These are phyloP conservation scores for Alternaria ventricosa DNA, from an alignment of 2,329 filamentous ascomycete genomes.

Conservation along the genomic window DNA sequence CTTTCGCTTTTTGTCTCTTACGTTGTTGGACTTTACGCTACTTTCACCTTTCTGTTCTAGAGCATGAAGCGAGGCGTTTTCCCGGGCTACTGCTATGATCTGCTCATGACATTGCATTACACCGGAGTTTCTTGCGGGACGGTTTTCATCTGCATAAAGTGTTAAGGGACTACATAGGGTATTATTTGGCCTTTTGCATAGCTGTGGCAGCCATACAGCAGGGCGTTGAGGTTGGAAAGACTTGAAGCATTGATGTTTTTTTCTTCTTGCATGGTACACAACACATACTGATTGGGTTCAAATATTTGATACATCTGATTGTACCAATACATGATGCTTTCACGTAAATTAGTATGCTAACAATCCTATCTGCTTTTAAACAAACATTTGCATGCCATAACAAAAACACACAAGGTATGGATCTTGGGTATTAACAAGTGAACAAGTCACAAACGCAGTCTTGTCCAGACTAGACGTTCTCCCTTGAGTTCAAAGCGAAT, in stretches of 20 bases:
- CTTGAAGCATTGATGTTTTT: neutral
- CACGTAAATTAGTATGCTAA: neutral
- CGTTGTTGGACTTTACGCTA: neutral
- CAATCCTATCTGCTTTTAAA: neutral
- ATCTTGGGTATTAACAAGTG: neutral
- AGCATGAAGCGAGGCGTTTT: constrained; percentile 17
- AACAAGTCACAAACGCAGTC: neutral
- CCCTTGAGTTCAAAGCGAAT: neutral
- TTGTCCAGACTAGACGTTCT: neutral
- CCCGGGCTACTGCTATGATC: constrained; percentile 17
- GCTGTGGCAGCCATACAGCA: neutral
- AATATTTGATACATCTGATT: neutral
- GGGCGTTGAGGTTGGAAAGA: neutral
- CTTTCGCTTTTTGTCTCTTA: constrained; percentile 7
- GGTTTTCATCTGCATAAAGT: neutral
- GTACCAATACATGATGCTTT: neutral
- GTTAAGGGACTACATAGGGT: constrained; percentile 1
- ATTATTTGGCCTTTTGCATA: neutral
- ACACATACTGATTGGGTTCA: neutral
- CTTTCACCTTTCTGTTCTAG: neutral
- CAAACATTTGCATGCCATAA: neutral
- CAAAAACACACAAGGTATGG: neutral
- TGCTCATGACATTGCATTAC: constrained; percentile 15
- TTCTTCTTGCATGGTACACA: neutral
- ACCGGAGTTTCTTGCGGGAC: constrained; percentile 11